phyloP scores from a whole-genome alignment of 495 filamentous ascomycete genomes.

The Hypoxylon rickii region DNA sequence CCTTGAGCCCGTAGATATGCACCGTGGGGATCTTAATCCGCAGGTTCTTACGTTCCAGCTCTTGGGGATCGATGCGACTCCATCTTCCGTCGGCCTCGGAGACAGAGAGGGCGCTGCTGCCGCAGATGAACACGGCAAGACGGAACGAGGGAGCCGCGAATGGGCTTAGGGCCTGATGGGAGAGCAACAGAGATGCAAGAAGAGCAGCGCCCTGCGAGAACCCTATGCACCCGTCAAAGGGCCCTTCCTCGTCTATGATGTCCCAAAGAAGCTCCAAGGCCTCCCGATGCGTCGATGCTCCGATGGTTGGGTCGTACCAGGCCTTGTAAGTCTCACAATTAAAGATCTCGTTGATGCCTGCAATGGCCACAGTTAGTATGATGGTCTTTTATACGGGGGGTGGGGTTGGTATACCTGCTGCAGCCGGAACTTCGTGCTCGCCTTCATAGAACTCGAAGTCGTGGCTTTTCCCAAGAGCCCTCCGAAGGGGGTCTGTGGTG shows the following conservation, averaged over 20 bases:
- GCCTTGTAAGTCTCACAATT: not conserved
- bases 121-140: constrained; percentile 63
- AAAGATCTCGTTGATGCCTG: not conserved
- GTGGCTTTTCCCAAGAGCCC: not conserved
- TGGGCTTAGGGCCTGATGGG: constrained; percentile 36
- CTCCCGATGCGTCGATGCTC: not conserved
- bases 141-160: constrained; percentile 53
- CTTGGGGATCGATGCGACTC: not conserved
- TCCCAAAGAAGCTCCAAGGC: not conserved
- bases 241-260: constrained; percentile 50
- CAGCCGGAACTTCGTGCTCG: not conserved
- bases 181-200: constrained; percentile 46
- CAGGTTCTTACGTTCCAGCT: constrained; percentile 8
- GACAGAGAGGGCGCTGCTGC: constrained; percentile 53
- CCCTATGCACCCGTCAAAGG: constrained; percentile 61
- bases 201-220: constrained; percentile 65
- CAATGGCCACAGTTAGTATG: not conserved
- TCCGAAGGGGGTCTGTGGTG: not conserved
- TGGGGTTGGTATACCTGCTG: not conserved
- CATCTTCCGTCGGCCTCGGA: constrained; percentile 37
- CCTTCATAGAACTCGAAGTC: not conserved
- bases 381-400: not conserved
- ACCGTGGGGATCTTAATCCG: constrained; percentile 59
- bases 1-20: constrained; percentile 61
- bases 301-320: not conserved